phyloP scores from a whole-genome alignment of 495 filamentous ascomycete genomes.

The Friedmanniomyces endolithicus region DNA sequence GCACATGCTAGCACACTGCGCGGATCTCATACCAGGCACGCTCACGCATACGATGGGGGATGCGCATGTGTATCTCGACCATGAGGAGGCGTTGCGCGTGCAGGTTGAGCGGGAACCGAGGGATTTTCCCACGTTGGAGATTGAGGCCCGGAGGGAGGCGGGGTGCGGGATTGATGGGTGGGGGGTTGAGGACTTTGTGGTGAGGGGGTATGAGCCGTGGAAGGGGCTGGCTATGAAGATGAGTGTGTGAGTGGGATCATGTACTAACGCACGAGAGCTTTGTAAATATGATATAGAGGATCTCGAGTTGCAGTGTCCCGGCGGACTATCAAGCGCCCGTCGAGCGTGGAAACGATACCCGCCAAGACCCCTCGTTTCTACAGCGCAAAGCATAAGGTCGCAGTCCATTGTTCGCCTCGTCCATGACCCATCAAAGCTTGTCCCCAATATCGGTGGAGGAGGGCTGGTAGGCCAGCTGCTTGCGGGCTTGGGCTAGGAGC shows the following conservation, averaged over 20 bases:
- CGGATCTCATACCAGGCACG: slow-evolving; percentile 66
- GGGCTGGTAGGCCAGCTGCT: no score
- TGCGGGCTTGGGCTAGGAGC: no score
- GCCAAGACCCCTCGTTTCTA: no score
- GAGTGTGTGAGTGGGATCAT: slow-evolving; percentile 86
- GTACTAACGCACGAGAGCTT: no score
- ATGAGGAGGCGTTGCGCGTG: slow-evolving; percentile 69
- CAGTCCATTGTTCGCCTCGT: no score
- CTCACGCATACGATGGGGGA: slow-evolving; percentile 93
- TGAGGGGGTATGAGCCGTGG: slow-evolving; percentile 81
- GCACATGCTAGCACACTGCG: slow-evolving; percentile 83
- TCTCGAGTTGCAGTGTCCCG: no score
- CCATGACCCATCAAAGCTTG: no score
- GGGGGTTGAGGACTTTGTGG: slow-evolving; percentile 75
- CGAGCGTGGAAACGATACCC: no score
- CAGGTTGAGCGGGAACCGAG: slow-evolving; percentile 71
- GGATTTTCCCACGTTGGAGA: slow-evolving; percentile 64
- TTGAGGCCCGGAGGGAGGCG: slow-evolving; percentile 36
- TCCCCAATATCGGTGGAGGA: no score
- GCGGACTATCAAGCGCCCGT: no score
- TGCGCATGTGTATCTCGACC: slow-evolving; percentile 87
- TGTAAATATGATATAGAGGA: no score
- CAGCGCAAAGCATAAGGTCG: no score
- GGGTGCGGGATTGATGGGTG: slow-evolving; percentile 70
- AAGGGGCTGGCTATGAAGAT: slow-evolving; percentile 94